Evolutionary conservation across 305 asterid species (phyloP).

Genomic region (Fraxinus albicans): DNA sequence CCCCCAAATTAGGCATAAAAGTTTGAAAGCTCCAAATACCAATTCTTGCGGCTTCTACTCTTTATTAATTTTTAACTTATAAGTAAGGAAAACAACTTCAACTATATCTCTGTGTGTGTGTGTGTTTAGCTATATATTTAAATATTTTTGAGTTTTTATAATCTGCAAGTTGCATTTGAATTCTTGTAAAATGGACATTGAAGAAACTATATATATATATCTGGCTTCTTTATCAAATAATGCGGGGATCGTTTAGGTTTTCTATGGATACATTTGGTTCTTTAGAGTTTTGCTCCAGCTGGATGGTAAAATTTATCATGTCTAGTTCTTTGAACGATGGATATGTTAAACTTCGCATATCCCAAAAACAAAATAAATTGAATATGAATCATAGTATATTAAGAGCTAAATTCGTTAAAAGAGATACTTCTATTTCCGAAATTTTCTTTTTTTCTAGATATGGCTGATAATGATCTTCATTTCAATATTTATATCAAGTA

Average conservation of each 20-base stretch:
- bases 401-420: not conserved
- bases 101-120: not conserved
- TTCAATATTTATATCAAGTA: not conserved
- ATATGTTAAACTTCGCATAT: not conserved
- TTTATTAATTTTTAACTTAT: not conserved
- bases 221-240: not conserved
- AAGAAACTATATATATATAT: too few relatives aligned
- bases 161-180: too few relatives aligned
- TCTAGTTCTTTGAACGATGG: not conserved
- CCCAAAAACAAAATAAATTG: not conserved
- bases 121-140: not conserved
- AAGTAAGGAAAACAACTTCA: not conserved
- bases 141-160: not conserved
- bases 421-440: not conserved
- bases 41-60: conserved; percentile 12
- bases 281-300: not conserved
- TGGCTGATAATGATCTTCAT: not conserved
- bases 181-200: too few relatives aligned
- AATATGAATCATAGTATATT: not conserved
- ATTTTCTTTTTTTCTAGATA: not conserved
- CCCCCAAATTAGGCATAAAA: conserved; percentile 18
- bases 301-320: not conserved
- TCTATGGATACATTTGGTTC: not conserved
- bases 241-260: not conserved
- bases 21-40: conserved; percentile 44